Base-by-base conservation (phyloP, 169 alveolate genomes). In the Sarcocystis neurona region DNA sequence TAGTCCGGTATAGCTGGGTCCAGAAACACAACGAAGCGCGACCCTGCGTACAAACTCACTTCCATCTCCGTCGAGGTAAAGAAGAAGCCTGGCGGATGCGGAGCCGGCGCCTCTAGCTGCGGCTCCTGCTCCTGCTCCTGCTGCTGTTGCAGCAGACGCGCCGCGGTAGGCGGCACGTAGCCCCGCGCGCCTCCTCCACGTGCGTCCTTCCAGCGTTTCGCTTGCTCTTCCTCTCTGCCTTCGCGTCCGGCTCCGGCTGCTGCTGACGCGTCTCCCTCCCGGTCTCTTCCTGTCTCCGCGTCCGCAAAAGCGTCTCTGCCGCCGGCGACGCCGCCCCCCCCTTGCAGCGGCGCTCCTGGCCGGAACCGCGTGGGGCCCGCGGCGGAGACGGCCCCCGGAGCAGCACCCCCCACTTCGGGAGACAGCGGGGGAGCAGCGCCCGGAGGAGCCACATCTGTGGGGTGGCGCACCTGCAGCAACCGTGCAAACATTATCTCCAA, bases 1-100 rank as follows among this genome's bases (percentile, higher is more conserved):
- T 39, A 80, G 77, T 80, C 88, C 15, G 88, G 88, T n/a, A 80
- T 80, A 23, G 88, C 41, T 37, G 88, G 88, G 10, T 80, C 88
- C 18, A n/a, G 56, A n/a, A 80, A 60, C 18, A 58, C 78, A 41
- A 80, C 88, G 56, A 80, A 80, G 27, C 56, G 63, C 15, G 88
- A 34, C 78, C 88, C 88, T n/a, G 66, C 6, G 43, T 80, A 80
- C 3, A 80, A 27, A 15, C 70, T 37, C 27, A 80, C 88, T 34
- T 80, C 88, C 75, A 80, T 60, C 56, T 80, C 88, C 6, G 88
- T 80, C 30, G 56, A 48, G 3, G 60, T 34, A 43, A 80, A 80
- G 48, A 48, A 18, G 48, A n/a, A n/a, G n/a, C n/a, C n/a, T n/a
- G n/a, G n/a, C n/a, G n/a, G n/a, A n/a, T n/a, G n/a, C n/a, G n/a